Evolutionary conservation across 2,329 filamentous ascomycete genomes (phyloP).

Genomic region (Daldinia sp.): DNA sequence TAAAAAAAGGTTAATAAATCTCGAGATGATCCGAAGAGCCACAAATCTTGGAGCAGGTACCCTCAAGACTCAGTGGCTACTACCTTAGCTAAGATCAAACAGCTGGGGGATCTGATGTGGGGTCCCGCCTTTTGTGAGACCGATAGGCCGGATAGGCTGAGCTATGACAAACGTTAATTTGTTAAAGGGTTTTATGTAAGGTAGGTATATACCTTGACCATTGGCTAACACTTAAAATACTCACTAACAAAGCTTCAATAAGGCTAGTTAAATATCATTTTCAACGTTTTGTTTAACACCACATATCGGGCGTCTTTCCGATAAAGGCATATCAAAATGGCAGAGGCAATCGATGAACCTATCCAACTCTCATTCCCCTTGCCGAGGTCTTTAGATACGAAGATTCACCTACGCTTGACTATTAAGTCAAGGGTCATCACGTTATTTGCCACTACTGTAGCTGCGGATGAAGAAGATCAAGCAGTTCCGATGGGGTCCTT

Average conservation of each 20-base stretch:
- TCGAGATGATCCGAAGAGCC: not conserved
- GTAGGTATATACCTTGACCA: not conserved
- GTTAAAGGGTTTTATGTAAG: not conserved
- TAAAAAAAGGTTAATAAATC: not conserved
- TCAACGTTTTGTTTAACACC: not conserved
- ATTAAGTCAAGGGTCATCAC: slow-evolving; percentile 65
- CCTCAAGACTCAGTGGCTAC: no score
- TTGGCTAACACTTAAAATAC: not conserved
- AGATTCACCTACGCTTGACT: slow-evolving; percentile 67
- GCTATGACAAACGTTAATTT: slow-evolving; percentile 3
- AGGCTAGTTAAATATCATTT: not conserved
- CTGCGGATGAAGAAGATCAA: slow-evolving; percentile 59
- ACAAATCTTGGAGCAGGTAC: no score
- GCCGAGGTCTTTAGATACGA: slow-evolving; percentile 67
- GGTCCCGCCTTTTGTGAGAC: slow-evolving; percentile 15
- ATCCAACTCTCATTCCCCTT: slow-evolving; percentile 66
- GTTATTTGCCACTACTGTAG: slow-evolving; percentile 68
- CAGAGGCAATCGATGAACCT: slow-evolving; percentile 33
- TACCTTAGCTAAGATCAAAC: no score
- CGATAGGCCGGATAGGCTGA: not conserved
- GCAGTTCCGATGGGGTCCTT: slow-evolving; percentile 80
- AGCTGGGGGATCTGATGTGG: slow-evolving; percentile 11
- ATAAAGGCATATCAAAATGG: slow-evolving; percentile 30
- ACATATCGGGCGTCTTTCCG: not conserved
- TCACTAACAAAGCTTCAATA: not conserved